A percentile compares a stretch with the other conserved stretches of the same genome.
phyloP scores from a whole-genome alignment of 2,329 filamentous ascomycete species.

The Periconia macrospinosa region DNA sequence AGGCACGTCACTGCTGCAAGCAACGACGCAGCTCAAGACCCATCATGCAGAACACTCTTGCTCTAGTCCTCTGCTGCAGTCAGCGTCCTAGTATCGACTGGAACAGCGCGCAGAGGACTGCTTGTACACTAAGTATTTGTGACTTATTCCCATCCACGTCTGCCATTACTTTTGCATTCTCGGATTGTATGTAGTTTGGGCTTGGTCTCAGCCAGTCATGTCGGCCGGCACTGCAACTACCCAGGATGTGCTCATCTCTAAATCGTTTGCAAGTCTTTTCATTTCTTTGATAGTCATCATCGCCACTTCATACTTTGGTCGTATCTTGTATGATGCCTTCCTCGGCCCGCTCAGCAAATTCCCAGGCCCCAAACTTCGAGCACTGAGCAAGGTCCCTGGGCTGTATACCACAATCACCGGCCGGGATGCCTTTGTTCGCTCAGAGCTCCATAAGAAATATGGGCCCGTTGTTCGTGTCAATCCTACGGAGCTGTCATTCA shows the following conservation, averaged over 20 bases:
- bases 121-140: background rate
- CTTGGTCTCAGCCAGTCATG: background rate
- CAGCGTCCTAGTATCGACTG: background rate
- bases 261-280: background rate
- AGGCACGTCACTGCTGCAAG: background rate
- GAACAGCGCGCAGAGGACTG: background rate
- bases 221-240: background rate
- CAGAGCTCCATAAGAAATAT: background rate
- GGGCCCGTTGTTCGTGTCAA: background rate
- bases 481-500: background rate
- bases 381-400: background rate
- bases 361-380: background rate
- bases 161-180: background rate
- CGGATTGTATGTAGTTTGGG: background rate
- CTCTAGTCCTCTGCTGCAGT: background rate
- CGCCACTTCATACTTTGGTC: background rate
- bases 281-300: background rate
- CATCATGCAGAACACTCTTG: background rate
- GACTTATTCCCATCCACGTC: background rate
- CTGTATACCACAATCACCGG: background rate
- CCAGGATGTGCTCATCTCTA: background rate
- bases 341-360: constrained; percentile 1
- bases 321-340: background rate
- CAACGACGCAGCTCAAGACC: background rate
- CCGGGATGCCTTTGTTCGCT: background rate